Base-by-base conservation (phyloP, 306 rosid genomes). In the Inga laurina region DNA sequence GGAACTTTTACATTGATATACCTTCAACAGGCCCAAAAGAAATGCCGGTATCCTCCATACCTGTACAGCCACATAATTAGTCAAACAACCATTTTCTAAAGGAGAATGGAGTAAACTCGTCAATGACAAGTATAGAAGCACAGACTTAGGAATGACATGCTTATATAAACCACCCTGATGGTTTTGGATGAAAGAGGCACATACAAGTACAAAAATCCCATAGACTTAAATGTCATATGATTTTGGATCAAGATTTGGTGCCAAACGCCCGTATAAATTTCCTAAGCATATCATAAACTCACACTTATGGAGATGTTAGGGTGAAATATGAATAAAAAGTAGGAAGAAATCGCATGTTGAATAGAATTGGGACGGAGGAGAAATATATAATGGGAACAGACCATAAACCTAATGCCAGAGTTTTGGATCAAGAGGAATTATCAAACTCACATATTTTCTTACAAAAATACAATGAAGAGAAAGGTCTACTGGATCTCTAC, bases 21-120 rank as follows among this genome's bases (percentile, higher is more conserved):
- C 97, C 98, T 93, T 95, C 98, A 72, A 93, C 95, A n/a, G 93
- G 97, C 79, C 92, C 98, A 84, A 92, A 93, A 78, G 97, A 81
- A 68, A 92, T 93, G 91, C 83, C 75, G 75, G 93, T 79, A 82
- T 93, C 98, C 81, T 95, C 98, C 73, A 95, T 86, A 87, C 97
- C 98, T 95, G 93, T 68, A 83, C 57, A 76, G 67, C 46, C 83
- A 82, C 78, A 84, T 66, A 85, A 84, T 48, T 68, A 76, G 72
- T 88, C 82, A 83, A 83, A 78, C 37, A 67, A 72, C 56, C 56
- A 43, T 88, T 35, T 73, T 22, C 21, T 68, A 61, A 82, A 74
- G 69, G 35, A 8, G 10, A 66, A 77, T 27, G 48, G 81, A 72
- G 52, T 22, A 57, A 76, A 76, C 19, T 79, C 59, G 5, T 75